These are phyloP conservation scores for Ogataea trehalophila DNA, from an alignment of 805 yeast species.

Conservation along the genomic window DNA sequence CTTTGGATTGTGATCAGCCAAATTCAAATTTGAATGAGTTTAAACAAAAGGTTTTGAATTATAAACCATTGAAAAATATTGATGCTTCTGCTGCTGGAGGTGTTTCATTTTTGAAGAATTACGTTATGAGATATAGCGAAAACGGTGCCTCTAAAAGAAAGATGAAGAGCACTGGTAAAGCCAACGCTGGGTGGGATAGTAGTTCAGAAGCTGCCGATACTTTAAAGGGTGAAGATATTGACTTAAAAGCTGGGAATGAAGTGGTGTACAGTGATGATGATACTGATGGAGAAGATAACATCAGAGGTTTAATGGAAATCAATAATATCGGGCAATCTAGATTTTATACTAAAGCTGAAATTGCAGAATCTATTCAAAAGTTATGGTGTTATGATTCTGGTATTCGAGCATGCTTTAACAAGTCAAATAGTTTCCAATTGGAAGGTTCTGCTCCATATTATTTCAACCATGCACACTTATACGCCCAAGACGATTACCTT, in stretches of 20 bases:
- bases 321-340: conserved; percentile 3
- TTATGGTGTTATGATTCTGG: conserved; percentile 75
- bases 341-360: conserved; percentile 35
- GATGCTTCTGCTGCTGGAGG: conserved; percentile 70
- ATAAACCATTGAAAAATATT: conserved; percentile 55
- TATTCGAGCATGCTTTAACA: conserved; percentile 48
- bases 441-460: conserved; percentile 81
- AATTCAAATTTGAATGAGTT: conserved; percentile 39
- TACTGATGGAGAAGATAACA: conserved; percentile 13
- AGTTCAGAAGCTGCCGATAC: conserved; percentile 6
- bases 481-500: conserved; percentile 57
- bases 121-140: conserved; percentile 57
- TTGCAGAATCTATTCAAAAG: conserved; percentile 64
- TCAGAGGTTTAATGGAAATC: neutral
- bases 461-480: conserved; percentile 65
- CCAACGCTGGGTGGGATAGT: conserved; percentile 32
- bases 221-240: neutral
- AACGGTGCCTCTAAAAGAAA: conserved; percentile 47
- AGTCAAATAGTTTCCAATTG: conserved; percentile 75
- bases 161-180: conserved; percentile 50
- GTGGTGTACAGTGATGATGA: conserved; percentile 2
- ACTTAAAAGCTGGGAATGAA: conserved; percentile 1
- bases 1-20: conserved; percentile 60
- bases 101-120: conserved; percentile 54
- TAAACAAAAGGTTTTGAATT: conserved; percentile 47